These are phyloP conservation scores for slime mould (Dictyostelium discoideum) DNA, from an alignment of 78 protist species.

Conservation along the genomic window DNA sequence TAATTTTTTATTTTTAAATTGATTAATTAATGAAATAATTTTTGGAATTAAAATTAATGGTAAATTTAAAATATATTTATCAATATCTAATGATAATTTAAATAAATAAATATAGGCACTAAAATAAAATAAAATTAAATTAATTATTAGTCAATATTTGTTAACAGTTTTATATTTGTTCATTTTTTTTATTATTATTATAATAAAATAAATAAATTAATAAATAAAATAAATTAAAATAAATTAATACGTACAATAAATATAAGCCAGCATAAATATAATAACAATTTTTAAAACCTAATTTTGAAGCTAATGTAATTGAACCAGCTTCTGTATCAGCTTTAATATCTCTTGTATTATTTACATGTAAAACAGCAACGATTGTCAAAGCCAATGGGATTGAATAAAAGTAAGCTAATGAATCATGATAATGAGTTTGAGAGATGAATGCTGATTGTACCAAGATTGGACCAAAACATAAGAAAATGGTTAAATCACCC, in stretches of 20 bases:
- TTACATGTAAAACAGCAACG: conserved; percentile 64
- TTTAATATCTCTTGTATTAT: conserved; percentile 72
- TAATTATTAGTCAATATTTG: not conserved
- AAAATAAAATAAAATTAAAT: not conserved
- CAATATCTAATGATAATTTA: not conserved
- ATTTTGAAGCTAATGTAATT: conserved; percentile 33
- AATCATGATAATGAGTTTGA: conserved; percentile 18
- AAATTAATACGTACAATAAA: conserved; percentile 25
- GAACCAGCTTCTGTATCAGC: conserved; percentile 31
- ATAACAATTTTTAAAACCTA: conserved; percentile 31
- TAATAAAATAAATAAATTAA: too few relatives aligned
- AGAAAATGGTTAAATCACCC: conserved; percentile 69
- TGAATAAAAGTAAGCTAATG: conserved; percentile 20
- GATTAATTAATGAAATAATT: not conserved
- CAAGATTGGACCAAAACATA: conserved; percentile 73
- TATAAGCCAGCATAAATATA: conserved; percentile 27
- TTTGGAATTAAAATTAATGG: conserved; percentile 57
- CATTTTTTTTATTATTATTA: not conserved
- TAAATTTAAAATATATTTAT: not conserved
- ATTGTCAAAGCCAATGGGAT: conserved; percentile 59
- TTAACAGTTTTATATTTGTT: not conserved
- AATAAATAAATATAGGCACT: conserved; percentile 35
- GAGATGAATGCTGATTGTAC: conserved; percentile 28
- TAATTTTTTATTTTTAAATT: not conserved
- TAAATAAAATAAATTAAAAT: too few relatives aligned